phyloP scores from a whole-genome alignment of 192 early-diverging fungal species.

The Podila minutissima region DNA sequence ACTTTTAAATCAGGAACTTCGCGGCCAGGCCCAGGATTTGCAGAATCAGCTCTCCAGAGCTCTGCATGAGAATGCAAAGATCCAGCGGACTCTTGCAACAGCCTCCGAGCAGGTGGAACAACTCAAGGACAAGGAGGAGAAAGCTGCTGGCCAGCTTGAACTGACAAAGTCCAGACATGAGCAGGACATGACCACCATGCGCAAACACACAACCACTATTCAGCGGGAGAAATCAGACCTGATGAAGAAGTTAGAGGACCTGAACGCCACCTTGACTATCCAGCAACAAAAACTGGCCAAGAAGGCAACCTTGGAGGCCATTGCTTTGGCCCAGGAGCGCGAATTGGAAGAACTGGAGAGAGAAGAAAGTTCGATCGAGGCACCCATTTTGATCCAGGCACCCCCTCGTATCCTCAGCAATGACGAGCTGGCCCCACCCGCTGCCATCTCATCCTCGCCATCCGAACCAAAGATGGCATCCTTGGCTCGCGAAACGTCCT shows the following conservation, averaged over 20 bases:
- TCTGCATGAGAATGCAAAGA: slow-evolving; percentile 64
- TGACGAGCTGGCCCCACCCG: neutral
- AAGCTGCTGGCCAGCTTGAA: slow-evolving; percentile 51
- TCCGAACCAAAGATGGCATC: slow-evolving; percentile 35
- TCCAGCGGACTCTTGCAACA: slow-evolving; percentile 60
- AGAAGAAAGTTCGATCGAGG: neutral
- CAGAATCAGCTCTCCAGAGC: slow-evolving; percentile 56
- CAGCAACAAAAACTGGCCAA: slow-evolving; percentile 27
- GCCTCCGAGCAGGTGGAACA: slow-evolving; percentile 67
- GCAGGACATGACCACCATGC: slow-evolving; percentile 67
- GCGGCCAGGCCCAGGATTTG: slow-evolving; percentile 50
- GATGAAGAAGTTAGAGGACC: slow-evolving; percentile 64
- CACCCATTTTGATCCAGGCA: slow-evolving; percentile 4
- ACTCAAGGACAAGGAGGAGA: slow-evolving; percentile 66
- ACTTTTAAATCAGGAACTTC: slow-evolving; percentile 59
- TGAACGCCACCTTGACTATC: slow-evolving; percentile 40
- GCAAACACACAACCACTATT: slow-evolving; percentile 61
- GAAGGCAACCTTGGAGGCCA: slow-evolving; percentile 2
- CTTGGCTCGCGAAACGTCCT: slow-evolving; percentile 48
- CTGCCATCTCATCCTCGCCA: neutral
- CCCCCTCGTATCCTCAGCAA: slow-evolving; percentile 4
- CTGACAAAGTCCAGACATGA: slow-evolving; percentile 63
- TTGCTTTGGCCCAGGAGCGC: neutral
- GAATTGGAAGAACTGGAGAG: neutral
- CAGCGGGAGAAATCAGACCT: slow-evolving; percentile 72